Conservation (phyloP, 2,329 filamentous ascomycete species). For the Triangularia setosa region DNA sequence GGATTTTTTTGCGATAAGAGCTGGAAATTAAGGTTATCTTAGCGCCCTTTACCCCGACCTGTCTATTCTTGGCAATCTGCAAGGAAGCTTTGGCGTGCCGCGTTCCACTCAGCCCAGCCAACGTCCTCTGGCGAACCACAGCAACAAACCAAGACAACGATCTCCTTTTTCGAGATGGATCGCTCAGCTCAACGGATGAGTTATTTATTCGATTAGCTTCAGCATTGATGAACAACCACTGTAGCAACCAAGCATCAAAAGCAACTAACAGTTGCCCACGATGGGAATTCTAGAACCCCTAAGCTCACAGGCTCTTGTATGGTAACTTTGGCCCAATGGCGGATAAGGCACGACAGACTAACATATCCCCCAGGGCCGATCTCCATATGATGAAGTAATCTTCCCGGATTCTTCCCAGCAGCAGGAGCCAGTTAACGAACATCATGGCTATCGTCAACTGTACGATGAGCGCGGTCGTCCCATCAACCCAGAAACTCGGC, state of each 20-base stretch:
- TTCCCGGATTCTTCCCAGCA: conserved; percentile 35
- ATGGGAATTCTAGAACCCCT: conserved; percentile 56
- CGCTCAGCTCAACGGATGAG: not conserved
- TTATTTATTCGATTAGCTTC: not conserved
- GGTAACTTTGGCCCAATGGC: conserved; percentile 17
- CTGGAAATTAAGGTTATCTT: conserved; percentile 36
- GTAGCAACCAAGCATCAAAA: not conserved
- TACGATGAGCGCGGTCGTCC: conserved; percentile 56
- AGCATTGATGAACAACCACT: not conserved
- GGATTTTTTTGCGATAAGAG: conserved; percentile 20
- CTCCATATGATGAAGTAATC: conserved; percentile 55
- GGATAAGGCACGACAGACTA: not conserved
- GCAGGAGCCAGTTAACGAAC: conserved; percentile 40
- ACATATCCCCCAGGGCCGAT: conserved; percentile 45
- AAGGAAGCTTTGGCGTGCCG: conserved; percentile 3
- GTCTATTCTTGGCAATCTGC: conserved; percentile 4
- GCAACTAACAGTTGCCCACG: conserved; percentile 13
- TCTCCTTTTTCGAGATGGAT: not conserved
- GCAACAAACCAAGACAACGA: not conserved
- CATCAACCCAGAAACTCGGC: conserved; percentile 51
- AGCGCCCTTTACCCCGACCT: conserved; percentile 24
- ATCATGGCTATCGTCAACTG: conserved; percentile 40
- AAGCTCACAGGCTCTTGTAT: conserved; percentile 54
- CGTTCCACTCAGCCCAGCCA: conserved; percentile 3
- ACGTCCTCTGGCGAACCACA: not conserved